Evolutionary conservation across 306 rosid species (phyloP).

Genomic region (Cucumis hystrix): DNA sequence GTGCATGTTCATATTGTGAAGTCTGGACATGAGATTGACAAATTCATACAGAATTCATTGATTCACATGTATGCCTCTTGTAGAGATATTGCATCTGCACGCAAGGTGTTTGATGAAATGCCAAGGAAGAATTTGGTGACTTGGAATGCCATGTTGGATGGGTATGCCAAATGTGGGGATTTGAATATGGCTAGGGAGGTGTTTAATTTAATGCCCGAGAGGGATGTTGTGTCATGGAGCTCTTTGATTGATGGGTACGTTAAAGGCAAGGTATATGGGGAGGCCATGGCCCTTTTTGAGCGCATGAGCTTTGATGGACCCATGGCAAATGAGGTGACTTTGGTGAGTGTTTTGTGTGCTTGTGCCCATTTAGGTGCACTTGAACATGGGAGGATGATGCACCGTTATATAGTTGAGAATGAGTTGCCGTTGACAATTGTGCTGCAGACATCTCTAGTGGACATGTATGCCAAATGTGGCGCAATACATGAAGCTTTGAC

Average conservation of each 20-base stretch:
- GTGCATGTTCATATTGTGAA: slow-evolving; percentile 47
- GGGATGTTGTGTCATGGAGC: slow-evolving; percentile 72
- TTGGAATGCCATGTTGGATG: slow-evolving; percentile 73
- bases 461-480: slow-evolving; percentile 85
- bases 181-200: slow-evolving; percentile 34
- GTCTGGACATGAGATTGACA: slow-evolving; percentile 42
- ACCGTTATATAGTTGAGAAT: slow-evolving; percentile 30
- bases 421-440: slow-evolving; percentile 39
- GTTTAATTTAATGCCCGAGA: slow-evolving; percentile 48
- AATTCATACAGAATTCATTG: slow-evolving; percentile 48
- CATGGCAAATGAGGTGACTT: slow-evolving; percentile 60
- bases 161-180: slow-evolving; percentile 61
- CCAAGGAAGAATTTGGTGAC: slow-evolving; percentile 39
- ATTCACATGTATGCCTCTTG: slow-evolving; percentile 67
- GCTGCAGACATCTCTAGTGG: slow-evolving; percentile 62
- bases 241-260: slow-evolving; percentile 62
- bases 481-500: slow-evolving; percentile 54
- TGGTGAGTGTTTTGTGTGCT: slow-evolving; percentile 70
- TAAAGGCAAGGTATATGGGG: slow-evolving; percentile 39
- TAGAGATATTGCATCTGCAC: slow-evolving; percentile 35
- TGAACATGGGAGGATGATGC: slow-evolving; percentile 47
- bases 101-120: slow-evolving; percentile 38
- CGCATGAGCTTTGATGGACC: slow-evolving; percentile 36
- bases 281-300: slow-evolving; percentile 47
- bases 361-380: slow-evolving; percentile 65